A percentile compares a stretch with the other conserved stretches of the same genome.
Conservation (phyloP, 768 basidiomycete species). For the Postia placenta region DNA sequence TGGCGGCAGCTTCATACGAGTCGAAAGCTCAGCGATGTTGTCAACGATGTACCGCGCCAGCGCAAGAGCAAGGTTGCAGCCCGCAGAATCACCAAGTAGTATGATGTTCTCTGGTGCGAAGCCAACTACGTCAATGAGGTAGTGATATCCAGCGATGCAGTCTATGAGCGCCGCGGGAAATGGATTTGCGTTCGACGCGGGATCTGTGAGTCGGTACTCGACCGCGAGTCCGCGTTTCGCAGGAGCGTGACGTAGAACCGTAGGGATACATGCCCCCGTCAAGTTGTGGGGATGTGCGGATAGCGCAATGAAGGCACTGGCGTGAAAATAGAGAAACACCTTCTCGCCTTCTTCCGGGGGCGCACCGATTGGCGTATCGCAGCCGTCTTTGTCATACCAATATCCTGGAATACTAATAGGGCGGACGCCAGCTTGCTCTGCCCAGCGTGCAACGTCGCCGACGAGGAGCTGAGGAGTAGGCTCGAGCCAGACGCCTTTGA, state of each 20-base stretch:
- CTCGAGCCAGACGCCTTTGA: slow-evolving; percentile 11
- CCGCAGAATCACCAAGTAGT: slow-evolving; percentile 49
- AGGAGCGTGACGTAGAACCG: slow-evolving; percentile 22
- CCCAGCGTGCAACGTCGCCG: slow-evolving; percentile 16
- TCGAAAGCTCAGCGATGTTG: background rate
- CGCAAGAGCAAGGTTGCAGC: slow-evolving; percentile 41
- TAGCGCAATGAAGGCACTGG: slow-evolving; percentile 41
- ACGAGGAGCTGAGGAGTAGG: slow-evolving; percentile 11
- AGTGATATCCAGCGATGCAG: slow-evolving; percentile 33
- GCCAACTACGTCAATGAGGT: slow-evolving; percentile 38
- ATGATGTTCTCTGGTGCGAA: slow-evolving; percentile 39
- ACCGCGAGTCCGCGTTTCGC: slow-evolving; percentile 29
- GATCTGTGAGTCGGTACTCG: slow-evolving; percentile 42
- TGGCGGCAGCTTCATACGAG: background rate
- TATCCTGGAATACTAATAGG: slow-evolving; percentile 16
- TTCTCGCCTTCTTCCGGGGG: slow-evolving; percentile 45
- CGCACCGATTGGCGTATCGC: slow-evolving; percentile 21
- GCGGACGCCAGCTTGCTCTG: slow-evolving; percentile 8
- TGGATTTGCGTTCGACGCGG: slow-evolving; percentile 27
- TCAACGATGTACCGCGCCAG: slow-evolving; percentile 30
- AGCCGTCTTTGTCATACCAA: slow-evolving; percentile 16
- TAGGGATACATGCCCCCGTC: background rate
- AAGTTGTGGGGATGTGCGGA: background rate
- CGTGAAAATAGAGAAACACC: slow-evolving; percentile 57
- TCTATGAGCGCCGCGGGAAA: slow-evolving; percentile 40